These are phyloP conservation scores for Taiozyma sp. DNA, from an alignment of 1,139 yeast genomes.

Conservation along the genomic window DNA sequence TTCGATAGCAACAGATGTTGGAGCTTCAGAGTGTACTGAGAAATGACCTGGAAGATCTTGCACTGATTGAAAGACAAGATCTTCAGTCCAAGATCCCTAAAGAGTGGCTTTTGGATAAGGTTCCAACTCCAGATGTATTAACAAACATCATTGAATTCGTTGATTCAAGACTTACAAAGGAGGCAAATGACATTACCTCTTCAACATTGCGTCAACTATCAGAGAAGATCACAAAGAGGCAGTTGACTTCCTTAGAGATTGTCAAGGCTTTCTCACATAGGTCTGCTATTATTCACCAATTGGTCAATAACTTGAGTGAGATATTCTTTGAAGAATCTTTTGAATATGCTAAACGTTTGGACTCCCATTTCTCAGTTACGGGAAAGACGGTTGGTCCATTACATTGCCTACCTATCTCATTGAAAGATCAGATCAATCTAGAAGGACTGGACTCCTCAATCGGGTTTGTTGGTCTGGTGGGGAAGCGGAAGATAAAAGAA, in stretches of 20 bases:
- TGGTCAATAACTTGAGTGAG: slow-evolving; percentile 41
- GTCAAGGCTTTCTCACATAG: slow-evolving; percentile 34
- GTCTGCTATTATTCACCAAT: slow-evolving; percentile 45
- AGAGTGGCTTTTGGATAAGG: slow-evolving; percentile 21
- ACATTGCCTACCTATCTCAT: slow-evolving; percentile 66
- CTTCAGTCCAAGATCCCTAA: slow-evolving; percentile 20
- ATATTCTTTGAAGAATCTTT: slow-evolving; percentile 36
- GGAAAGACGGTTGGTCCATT: slow-evolving; percentile 49
- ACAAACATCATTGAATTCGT: slow-evolving; percentile 27
- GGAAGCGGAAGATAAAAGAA: slow-evolving; percentile 29
- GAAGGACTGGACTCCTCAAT: slow-evolving; percentile 41
- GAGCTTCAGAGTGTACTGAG: too few relatives aligned
- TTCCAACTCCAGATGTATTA: slow-evolving; percentile 13
- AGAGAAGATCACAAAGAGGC: slow-evolving; percentile 29
- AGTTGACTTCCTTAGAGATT: slow-evolving; percentile 27
- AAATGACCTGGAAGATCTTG: slow-evolving; percentile 21
- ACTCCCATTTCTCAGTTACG: slow-evolving; percentile 30
- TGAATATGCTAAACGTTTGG: slow-evolving; percentile 41
- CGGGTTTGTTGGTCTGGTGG: slow-evolving; percentile 39
- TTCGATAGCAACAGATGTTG: too few relatives aligned
- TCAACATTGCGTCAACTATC: slow-evolving; percentile 30
- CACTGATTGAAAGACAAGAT: slow-evolving; percentile 16
- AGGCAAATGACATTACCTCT: slow-evolving; percentile 31
- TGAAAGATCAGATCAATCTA: slow-evolving; percentile 48
- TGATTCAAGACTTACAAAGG: slow-evolving; percentile 24